phyloP scores from a whole-genome alignment of 2,329 filamentous ascomycete genomes.

The Colletotrichum graminicola region DNA sequence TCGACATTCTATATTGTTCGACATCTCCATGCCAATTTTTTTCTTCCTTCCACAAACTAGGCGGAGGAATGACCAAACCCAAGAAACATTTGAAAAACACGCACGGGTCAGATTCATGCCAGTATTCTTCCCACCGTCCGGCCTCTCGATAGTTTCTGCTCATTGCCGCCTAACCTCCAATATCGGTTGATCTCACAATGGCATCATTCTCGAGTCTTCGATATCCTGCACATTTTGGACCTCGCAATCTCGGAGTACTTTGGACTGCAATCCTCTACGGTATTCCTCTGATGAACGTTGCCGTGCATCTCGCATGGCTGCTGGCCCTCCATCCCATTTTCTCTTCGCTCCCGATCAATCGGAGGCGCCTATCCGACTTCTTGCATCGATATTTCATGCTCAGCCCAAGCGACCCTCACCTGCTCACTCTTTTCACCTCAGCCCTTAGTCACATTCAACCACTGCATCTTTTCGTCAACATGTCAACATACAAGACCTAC shows the following conservation, averaged over 20 bases:
- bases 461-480: constrained; percentile 33
- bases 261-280: constrained; percentile 32
- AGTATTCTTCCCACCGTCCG: neutral
- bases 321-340: constrained; percentile 31
- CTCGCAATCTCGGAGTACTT: constrained; percentile 1
- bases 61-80: neutral
- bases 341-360: constrained; percentile 29
- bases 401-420: constrained; percentile 15
- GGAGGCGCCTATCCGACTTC: constrained; percentile 19
- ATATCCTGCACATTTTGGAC: neutral
- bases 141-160: neutral
- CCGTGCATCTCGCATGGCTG: constrained; percentile 36
- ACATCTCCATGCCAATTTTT: neutral
- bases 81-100: neutral
- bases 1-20: neutral
- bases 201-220: constrained; percentile 16
- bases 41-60: neutral
- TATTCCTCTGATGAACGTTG: constrained; percentile 26
- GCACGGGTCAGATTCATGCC: neutral
- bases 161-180: neutral
- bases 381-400: constrained; percentile 33
- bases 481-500: constrained; percentile 36
- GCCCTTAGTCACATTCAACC: constrained; percentile 37
- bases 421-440: constrained; percentile 28
- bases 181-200: constrained; percentile 2